Evolutionary conservation across 78 protist species (phyloP).

Genomic region (Dictyostelium capitatum): DNA sequence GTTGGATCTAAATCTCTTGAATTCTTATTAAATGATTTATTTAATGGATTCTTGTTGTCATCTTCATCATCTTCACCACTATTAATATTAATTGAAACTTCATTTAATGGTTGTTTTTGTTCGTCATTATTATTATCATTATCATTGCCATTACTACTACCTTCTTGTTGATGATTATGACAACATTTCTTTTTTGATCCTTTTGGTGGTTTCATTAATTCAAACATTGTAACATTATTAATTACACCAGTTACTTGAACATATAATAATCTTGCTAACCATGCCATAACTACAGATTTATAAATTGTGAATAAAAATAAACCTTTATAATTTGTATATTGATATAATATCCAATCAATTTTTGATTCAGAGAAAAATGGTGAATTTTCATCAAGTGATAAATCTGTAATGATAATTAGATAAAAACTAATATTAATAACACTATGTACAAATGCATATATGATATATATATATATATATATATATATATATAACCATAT

Average conservation of each 20-base stretch:
- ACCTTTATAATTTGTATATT: constrained; percentile 21
- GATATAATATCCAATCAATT: constrained; percentile 9
- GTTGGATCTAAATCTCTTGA: constrained; percentile 9
- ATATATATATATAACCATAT: no score
- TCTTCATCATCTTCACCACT: constrained; percentile 9
- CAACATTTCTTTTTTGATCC: not conserved
- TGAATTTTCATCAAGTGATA: not conserved
- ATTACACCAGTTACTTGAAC: constrained; percentile 54
- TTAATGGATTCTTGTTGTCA: constrained; percentile 2
- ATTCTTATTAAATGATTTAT: constrained; percentile 8
- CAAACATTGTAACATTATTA: constrained; percentile 62
- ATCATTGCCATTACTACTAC: not conserved
- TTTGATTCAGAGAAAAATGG: constrained; percentile 19
- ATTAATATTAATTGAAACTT: not conserved
- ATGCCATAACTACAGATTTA: constrained; percentile 28
- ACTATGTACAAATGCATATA: no score
- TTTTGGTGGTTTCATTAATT: constrained; percentile 45
- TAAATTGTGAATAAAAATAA: constrained; percentile 12
- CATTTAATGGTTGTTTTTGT: not conserved
- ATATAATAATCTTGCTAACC: constrained; percentile 50
- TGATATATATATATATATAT: no score
- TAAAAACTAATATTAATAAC: not conserved
- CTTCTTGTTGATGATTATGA: not conserved
- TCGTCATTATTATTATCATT: not conserved
- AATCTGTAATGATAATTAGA: not conserved